Evolutionary conservation across 1,139 yeast genomes (phyloP), one percentile per base, ranked within the genome.

Genomic region (Diutina sp.): DNA sequence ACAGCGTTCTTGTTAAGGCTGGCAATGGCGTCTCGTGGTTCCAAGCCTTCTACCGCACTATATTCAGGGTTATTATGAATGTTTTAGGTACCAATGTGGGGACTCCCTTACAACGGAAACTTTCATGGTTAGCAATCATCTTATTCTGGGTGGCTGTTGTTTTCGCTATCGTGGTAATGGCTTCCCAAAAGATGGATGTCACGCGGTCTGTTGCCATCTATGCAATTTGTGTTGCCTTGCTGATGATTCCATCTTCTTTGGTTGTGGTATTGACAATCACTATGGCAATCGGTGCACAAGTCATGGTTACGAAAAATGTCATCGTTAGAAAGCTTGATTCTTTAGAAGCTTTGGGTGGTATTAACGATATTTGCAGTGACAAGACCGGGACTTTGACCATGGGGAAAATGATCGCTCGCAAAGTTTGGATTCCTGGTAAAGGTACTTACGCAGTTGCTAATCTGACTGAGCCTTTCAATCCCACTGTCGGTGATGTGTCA

Each of bases 211-310:
- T 87, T 45, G 93, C 91, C 29, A 84, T 87, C 57, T 87, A 87
- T 66, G 95, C 95, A n/a, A 85, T 87, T 64, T 87, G 90, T 69
- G 89, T 85, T 56, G 93, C 93, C 1, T 74, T 87, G 54, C 83
- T 91, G 4, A 86, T 87, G 93, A 87, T 87, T 64, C 95, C 95
- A 2, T 87, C 93, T 2, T 84, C 91, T 0, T 76, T 87, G 63
- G 85, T 87, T 59, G 95, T 87, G 48, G 95, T 87, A 28, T 77
- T 87, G 59, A 87, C 95, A 16, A 87, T 87, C 60, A 87, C 95
- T 4, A 87, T 87, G 93, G 91, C 95, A 6, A 85, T 86, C 59
- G 95, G 95, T 30, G 87, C 95, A 46, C 85, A 84, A 63, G 86
- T 83, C 16, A 87, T 87, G 95, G 86, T 84, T 50, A 69, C 72